Base-by-base conservation (phyloP, 495 filamentous ascomycete species). In the Hyaloscypha finlandica region DNA sequence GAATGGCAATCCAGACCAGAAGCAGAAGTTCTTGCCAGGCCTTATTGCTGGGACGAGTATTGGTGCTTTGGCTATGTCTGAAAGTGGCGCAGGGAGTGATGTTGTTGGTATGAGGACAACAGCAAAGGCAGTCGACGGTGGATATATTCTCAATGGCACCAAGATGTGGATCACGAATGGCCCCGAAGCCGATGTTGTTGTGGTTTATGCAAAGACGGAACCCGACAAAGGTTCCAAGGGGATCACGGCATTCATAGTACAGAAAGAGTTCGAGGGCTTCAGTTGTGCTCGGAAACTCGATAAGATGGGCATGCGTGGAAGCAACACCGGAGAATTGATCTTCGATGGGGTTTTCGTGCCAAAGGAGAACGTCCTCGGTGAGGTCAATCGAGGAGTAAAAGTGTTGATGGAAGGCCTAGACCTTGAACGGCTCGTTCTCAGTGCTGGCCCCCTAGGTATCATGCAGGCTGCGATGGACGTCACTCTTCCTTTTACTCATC, bases 91-190 rank as follows among this genome's bases (percentile, higher is more conserved):
- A 2, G 95, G 95, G 3, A 92, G 88, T 55, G 95, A 99, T 77
- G 95, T 99, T 1, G 93, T 99, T 25, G 91, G 90, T 75, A 99
- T 99, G 95, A 92, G 92, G 75, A 96, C 90, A 22, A 86, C 83
- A 0, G 94, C 94, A 0, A 89, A 87, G 73, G 82, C 83, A 51
- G 90, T 90, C 19, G 92, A 96, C 69, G 93, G 93, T 16, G 95
- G 95, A 31, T 98, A 88, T 78, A 31, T 92, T 35, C 82, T 99
- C 63, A 92, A 92, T 70, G 95, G 95, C 16, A 92, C 91, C 29
- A 99, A 99, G 84, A 98, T 99, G 95, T 99, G 95, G 95, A 99
- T 99, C 69, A 99, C 95, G 32, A 99, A 99, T 74, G 95, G 95
- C 16, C 95, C 95, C 19, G 96, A 98, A 71, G 95, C 72, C 5